Percentiles rank a stretch among this genome's conserved stretches.
Evolutionary conservation across 768 basidiomycete species (phyloP).

Genomic region (Leccinum longicurvipes): DNA sequence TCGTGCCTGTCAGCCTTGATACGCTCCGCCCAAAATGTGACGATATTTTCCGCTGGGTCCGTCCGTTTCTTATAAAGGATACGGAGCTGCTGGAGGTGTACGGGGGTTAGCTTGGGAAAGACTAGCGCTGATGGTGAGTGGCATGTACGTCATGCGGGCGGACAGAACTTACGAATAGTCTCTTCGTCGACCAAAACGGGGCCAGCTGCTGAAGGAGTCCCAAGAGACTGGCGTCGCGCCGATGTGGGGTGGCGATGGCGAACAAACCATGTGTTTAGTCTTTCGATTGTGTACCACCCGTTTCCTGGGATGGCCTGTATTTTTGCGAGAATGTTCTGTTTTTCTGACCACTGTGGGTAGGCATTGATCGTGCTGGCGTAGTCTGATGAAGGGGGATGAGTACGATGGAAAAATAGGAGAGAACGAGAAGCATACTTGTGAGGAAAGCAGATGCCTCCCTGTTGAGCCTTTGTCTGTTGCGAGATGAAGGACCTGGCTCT

Average conservation of each 20-base stretch:
- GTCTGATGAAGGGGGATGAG: constrained; percentile 15
- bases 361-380: constrained; percentile 14
- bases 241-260: constrained; percentile 17
- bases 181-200: constrained; percentile 20
- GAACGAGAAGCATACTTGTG: background rate
- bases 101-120: constrained; percentile 25
- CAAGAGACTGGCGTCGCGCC: background rate
- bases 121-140: constrained; percentile 14
- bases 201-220: background rate
- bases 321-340: constrained; percentile 7
- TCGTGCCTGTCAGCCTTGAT: constrained; percentile 18
- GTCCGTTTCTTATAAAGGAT: constrained; percentile 12
- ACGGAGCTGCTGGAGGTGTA: constrained; percentile 23
- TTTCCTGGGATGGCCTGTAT: constrained; percentile 24
- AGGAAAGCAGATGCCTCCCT: constrained; percentile 5
- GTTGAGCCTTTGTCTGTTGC: background rate
- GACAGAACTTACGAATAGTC: constrained; percentile 19
- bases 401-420: background rate
- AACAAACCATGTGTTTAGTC: constrained; percentile 19
- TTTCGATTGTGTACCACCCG: constrained; percentile 14
- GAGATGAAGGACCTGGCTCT: constrained; percentile 6
- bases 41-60: constrained; percentile 19
- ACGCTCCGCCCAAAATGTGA: constrained; percentile 27
- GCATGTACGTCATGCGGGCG: background rate
- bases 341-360: constrained; percentile 14